Conservation (phyloP, 306 rosid species). For the Purshia tridentata region DNA sequence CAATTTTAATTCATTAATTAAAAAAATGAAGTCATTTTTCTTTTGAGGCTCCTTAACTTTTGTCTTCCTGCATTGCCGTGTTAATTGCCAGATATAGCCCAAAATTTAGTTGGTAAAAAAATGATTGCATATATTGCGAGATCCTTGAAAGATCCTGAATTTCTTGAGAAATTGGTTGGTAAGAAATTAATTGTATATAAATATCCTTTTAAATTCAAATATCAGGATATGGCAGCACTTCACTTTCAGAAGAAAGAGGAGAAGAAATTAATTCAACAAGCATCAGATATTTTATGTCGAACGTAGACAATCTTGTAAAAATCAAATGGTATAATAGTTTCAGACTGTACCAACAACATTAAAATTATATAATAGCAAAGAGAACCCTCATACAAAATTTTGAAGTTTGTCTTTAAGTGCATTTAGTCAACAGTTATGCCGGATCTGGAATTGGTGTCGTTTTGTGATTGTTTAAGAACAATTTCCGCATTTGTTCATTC, state of each 20-base stretch:
- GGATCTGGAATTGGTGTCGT: background rate
- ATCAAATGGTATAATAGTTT: background rate
- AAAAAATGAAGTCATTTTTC: background rate
- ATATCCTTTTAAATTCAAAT: background rate
- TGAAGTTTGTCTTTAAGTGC: background rate
- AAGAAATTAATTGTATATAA: background rate
- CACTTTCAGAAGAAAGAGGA: background rate
- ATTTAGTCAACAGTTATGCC: background rate
- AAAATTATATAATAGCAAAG: background rate
- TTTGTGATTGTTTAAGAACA: background rate
- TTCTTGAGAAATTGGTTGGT: background rate
- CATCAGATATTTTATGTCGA: background rate
- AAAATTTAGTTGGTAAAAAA: background rate
- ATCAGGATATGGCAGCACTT: background rate
- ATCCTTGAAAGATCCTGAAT: background rate
- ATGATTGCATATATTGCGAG: background rate
- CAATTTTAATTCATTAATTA: background rate
- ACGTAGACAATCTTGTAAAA: background rate
- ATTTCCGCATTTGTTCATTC: background rate
- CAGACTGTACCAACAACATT: conserved; percentile 4
- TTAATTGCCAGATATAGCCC: background rate
- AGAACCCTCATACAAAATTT: background rate
- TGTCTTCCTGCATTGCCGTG: background rate
- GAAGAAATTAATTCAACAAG: background rate
- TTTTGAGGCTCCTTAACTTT: background rate